Evolutionary conservation across 305 asterid genomes (phyloP).

Genomic region (Vinca major): DNA sequence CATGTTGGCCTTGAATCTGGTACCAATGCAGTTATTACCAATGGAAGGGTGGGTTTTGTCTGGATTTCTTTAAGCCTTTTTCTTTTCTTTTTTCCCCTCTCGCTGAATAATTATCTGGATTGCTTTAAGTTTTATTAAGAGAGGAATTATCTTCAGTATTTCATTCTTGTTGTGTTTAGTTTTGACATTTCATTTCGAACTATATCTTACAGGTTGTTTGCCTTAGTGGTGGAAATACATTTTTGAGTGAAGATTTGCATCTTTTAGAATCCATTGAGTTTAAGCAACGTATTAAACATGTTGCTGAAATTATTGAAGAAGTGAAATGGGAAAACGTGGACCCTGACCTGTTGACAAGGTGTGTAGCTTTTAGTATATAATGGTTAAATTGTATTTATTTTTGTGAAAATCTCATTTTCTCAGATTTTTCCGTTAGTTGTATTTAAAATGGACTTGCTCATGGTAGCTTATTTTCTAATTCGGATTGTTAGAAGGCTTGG

Average conservation of each 20-base stretch:
- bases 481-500: not conserved
- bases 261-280: constrained; percentile 93
- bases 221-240: constrained; percentile 44
- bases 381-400: constrained; percentile 8
- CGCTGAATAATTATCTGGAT: not conserved
- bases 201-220: constrained; percentile 53
- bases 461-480: not conserved
- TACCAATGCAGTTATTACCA: constrained; percentile 77
- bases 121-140: constrained; percentile 20
- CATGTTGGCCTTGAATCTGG: constrained; percentile 63
- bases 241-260: constrained; percentile 83
- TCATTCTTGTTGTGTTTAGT: not conserved
- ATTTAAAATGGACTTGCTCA: not conserved
- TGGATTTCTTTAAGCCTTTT: constrained; percentile 15
- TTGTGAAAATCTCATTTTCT: not conserved
- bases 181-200: not conserved
- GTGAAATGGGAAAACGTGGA: constrained; percentile 75
- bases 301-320: constrained; percentile 78
- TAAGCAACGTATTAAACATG: constrained; percentile 82
- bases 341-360: constrained; percentile 92
- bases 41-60: constrained; percentile 81
- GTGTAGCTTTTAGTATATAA: constrained; percentile 12
- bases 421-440: not conserved
- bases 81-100: no score
- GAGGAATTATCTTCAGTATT: not conserved